phyloP scores from a whole-genome alignment of 768 basidiomycete genomes.

The Mycena capillaripes region DNA sequence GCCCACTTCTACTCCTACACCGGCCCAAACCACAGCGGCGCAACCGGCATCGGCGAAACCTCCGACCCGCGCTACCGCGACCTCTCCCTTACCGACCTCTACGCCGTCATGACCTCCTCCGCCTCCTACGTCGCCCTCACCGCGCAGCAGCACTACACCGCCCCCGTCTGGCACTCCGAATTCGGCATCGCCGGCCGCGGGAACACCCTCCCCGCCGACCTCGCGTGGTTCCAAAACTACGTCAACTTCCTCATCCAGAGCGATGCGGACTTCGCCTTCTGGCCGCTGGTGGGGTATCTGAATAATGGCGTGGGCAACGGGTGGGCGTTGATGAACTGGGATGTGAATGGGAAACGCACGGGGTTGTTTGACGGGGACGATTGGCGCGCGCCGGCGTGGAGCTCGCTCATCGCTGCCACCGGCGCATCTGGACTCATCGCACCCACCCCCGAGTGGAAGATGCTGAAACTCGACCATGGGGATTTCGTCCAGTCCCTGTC shows the following conservation, averaged over 20 bases:
- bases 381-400: slow-evolving; percentile 33
- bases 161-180: slow-evolving; percentile 35
- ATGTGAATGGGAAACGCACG: slow-evolving; percentile 9
- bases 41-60: slow-evolving; percentile 34
- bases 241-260: slow-evolving; percentile 30
- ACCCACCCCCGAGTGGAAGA: slow-evolving; percentile 26
- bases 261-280: slow-evolving; percentile 32
- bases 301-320: slow-evolving; percentile 29
- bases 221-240: slow-evolving; percentile 28
- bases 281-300: slow-evolving; percentile 35
- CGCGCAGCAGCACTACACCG: slow-evolving; percentile 32
- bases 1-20: slow-evolving; percentile 38
- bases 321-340: slow-evolving; percentile 38
- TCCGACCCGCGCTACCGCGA: slow-evolving; percentile 33
- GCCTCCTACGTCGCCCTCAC: slow-evolving; percentile 33
- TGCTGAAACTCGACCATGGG: slow-evolving; percentile 28
- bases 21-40: slow-evolving; percentile 35
- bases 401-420: slow-evolving; percentile 6
- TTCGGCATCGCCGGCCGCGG: slow-evolving; percentile 29
- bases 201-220: background rate
- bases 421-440: slow-evolving; percentile 11
- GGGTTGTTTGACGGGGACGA: slow-evolving; percentile 32
- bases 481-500: slow-evolving; percentile 31
- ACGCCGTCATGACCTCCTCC: background rate
- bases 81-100: slow-evolving; percentile 27